Evolutionary conservation across 768 basidiomycete genomes (phyloP), one percentile per base, ranked within the genome.

Genomic region (Lentinula guzmanii): DNA sequence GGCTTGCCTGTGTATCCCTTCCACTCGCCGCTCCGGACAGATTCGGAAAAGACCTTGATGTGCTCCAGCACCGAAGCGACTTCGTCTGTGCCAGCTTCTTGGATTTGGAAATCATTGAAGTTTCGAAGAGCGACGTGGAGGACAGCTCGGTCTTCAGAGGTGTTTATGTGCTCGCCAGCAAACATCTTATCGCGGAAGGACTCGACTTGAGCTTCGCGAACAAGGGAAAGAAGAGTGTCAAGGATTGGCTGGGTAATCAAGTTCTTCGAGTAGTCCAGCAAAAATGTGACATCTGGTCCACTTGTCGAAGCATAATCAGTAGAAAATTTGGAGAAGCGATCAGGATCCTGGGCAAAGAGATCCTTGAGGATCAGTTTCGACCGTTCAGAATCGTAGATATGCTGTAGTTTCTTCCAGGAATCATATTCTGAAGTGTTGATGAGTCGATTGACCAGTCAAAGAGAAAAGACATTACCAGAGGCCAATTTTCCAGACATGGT

Each of bases 221-320:
- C 93, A 62, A 99, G 87, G 13, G 79, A 72, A 66, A 98, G 79
- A 52, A 98, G 86, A 4, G 85, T 82, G 42, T 82, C 75, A 64
- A 95, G 81, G 75, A 98, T 87, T 60, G 91, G 86, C 70, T 91
- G 79, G 62, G 90, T 93, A 80, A 98, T 85, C 66, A 98, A 77
- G 78, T 98, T 96, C 78, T 99, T 98, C 71, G 94, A 97, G 79
- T 91, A 95, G 76, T 99, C 96, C 70, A 97, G 82, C 63, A 99
- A 84, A 79, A 99, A 83, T 56, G 90, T 89, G 57, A 88, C 87
- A 63, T 81, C 79, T 7, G 87, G 81, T 53, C 88, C 87, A 46
- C 78, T 79, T 6, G 82, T 69, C 28, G 90, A 85, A 43, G 80
- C 79, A 75, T 95, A 95, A 64, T 86, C 81, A 58, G 79, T 82